Percentiles rank a stretch among this genome's conserved stretches.
These are phyloP conservation scores for Tolypocladium sp. DNA, from an alignment of 2,329 filamentous ascomycete species.

Conservation along the genomic window DNA sequence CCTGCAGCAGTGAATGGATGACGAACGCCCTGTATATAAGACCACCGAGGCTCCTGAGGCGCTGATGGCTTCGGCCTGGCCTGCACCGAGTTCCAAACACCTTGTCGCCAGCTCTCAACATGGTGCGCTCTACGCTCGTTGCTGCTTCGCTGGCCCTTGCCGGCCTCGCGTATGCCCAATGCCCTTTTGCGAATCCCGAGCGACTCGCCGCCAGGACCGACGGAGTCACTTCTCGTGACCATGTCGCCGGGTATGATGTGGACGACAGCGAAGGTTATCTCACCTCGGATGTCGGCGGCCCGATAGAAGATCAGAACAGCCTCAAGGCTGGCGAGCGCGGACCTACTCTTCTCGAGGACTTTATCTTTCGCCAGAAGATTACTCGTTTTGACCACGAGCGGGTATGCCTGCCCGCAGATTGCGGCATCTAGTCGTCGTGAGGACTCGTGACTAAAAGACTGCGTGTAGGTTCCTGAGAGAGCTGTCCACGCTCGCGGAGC, in stretches of 20 bases:
- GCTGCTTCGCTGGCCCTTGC: conserved; percentile 15
- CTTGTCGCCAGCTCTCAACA: conserved; percentile 5
- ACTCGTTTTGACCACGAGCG: conserved; percentile 63
- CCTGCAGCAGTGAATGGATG: neutral
- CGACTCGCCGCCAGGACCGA: conserved; percentile 15
- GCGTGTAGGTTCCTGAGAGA: conserved; percentile 42
- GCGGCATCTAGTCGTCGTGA: neutral
- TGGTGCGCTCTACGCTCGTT: conserved; percentile 16
- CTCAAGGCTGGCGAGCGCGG: conserved; percentile 59
- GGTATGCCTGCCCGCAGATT: conserved; percentile 25
- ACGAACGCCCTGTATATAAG: neutral
- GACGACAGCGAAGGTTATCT: conserved; percentile 47
- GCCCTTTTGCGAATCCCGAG: conserved; percentile 22
- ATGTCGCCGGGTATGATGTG: conserved; percentile 28
- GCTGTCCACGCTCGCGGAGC: conserved; percentile 63
- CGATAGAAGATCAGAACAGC: conserved; percentile 57
- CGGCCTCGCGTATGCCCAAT: conserved; percentile 17
- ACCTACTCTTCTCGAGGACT: conserved; percentile 62
- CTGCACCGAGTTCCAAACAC: neutral
- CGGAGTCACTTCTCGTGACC: conserved; percentile 16
- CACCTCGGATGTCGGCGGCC: conserved; percentile 60
- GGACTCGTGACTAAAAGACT: neutral
- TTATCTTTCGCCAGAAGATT: conserved; percentile 64
- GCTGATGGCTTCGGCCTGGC: neutral
- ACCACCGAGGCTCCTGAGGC: neutral